phyloP scores from a whole-genome alignment of 352 stramenopile genomes.

The Globisporangium apiculatum region DNA sequence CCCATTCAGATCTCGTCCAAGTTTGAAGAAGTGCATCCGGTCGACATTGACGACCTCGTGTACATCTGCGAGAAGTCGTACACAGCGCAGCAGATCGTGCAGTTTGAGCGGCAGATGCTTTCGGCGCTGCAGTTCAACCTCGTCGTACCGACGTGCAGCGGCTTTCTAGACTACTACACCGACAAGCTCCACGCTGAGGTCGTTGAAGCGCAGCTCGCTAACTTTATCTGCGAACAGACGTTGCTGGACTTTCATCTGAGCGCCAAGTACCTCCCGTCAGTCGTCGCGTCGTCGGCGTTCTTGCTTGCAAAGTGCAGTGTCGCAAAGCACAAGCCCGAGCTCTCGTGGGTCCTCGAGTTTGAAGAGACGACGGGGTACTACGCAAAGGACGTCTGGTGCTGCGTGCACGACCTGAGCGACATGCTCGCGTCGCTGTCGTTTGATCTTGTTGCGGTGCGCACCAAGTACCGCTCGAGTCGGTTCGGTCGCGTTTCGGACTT shows the following conservation, averaged over 20 bases:
- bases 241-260: conserved; percentile 50
- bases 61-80: conserved; percentile 98
- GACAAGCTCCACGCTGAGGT: conserved; percentile 57
- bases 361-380: conserved; percentile 41
- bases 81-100: conserved; percentile 60
- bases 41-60: conserved; percentile 95
- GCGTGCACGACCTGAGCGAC: conserved; percentile 27
- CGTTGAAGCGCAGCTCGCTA: conserved; percentile 33
- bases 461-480: conserved; percentile 29
- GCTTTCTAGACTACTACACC: conserved; percentile 94
- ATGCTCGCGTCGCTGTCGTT: conserved; percentile 27
- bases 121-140: conserved; percentile 95
- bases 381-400: conserved; percentile 32
- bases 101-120: conserved; percentile 94
- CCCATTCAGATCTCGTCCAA: conserved; percentile 90
- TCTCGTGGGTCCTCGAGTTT: conserved; percentile 40
- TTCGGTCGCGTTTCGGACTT: conserved; percentile 15
- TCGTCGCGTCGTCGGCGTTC: conserved; percentile 40
- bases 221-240: conserved; percentile 52
- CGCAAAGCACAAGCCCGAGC: conserved; percentile 27
- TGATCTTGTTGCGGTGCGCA: conserved; percentile 33
- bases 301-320: conserved; percentile 42
- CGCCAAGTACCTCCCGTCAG: conserved; percentile 37
- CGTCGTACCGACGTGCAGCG: conserved; percentile 92
- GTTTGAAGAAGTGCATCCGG: conserved; percentile 99